Evolutionary conservation across 805 yeast genomes (phyloP).

Genomic region (Blastobotrys peoriensis): DNA sequence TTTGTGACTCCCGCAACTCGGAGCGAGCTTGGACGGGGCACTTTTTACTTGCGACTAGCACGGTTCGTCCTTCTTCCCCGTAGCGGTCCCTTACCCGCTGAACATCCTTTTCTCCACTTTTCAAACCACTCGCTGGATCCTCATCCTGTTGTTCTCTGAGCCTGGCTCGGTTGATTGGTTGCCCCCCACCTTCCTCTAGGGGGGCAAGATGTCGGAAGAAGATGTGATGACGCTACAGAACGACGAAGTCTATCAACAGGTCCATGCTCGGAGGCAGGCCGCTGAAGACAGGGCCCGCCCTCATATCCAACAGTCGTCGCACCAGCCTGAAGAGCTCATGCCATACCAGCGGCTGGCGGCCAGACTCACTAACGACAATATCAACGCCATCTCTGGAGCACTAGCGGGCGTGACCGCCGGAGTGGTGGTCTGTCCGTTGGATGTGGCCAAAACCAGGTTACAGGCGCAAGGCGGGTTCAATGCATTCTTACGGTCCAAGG

Average conservation of each 20-base stretch:
- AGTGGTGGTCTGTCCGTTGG: conserved; percentile 86
- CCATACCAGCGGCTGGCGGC: conserved; percentile 2
- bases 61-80: too few species aligned
- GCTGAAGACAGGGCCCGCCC: too few species aligned
- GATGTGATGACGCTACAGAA: conserved; percentile 3
- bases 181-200: too few species aligned
- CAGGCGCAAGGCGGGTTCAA: conserved; percentile 77
- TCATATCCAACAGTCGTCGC: not conserved
- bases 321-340: not conserved
- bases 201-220: conserved; percentile 5
- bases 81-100: too few species aligned
- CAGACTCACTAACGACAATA: conserved; percentile 24
- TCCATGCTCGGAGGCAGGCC: conserved; percentile 1
- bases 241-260: not conserved
- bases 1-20: too few species aligned
- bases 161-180: too few species aligned
- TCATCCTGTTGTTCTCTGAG: too few species aligned
- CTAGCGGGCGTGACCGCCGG: conserved; percentile 91
- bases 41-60: too few species aligned
- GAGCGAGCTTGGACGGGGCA: too few species aligned
- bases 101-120: too few species aligned
- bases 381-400: conserved; percentile 84
- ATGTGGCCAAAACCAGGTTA: conserved; percentile 88
- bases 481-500: conserved; percentile 3
- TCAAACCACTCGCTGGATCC: too few species aligned